Percentiles rank a stretch among this genome's conserved stretches.
phyloP scores from a whole-genome alignment of 2,329 filamentous ascomycete species.

The Arachnomyces sp. region DNA sequence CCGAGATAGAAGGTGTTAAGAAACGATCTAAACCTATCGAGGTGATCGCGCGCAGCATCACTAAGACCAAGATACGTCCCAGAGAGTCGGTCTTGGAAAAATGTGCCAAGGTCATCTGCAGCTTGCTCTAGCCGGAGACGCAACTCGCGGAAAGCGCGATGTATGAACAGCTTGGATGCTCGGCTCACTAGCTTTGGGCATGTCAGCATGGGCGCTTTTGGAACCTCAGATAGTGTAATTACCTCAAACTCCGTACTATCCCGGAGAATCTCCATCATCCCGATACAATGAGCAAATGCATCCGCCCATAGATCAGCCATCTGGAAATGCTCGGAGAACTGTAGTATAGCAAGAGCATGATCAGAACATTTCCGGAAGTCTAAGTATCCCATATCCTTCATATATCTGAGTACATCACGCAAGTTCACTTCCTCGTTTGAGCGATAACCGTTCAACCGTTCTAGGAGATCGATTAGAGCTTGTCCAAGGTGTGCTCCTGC shows the following conservation, averaged over 20 bases:
- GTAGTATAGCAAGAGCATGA: conserved; percentile 60
- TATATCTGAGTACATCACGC: conserved; percentile 55
- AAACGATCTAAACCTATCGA: conserved; percentile 64
- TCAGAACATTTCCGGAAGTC: conserved; percentile 57
- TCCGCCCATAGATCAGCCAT: conserved; percentile 60
- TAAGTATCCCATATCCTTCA: conserved; percentile 61
- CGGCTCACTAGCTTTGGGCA: conserved; percentile 30
- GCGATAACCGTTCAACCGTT: conserved; percentile 57
- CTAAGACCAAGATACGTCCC: conserved; percentile 58
- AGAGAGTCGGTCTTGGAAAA: conserved; percentile 64
- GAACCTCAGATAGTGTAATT: conserved; percentile 14
- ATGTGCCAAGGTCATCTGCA: conserved; percentile 52
- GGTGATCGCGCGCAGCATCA: conserved; percentile 53
- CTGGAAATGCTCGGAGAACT: conserved; percentile 58
- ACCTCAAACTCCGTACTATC: conserved; percentile 54
- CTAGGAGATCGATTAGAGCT: conserved; percentile 56
- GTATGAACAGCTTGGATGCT: conserved; percentile 57
- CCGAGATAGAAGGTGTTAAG: conserved; percentile 58
- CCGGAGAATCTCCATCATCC: conserved; percentile 59
- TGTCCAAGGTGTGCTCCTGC: conserved; percentile 58
- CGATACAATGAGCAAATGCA: conserved; percentile 69
- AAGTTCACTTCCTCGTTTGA: conserved; percentile 47
- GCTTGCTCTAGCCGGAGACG: conserved; percentile 53
- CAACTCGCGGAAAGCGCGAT: conserved; percentile 55
- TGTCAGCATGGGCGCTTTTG: not conserved